Evolutionary conservation across 139 green algal species (phyloP).

Genomic region (Nannochloris sp.): DNA sequence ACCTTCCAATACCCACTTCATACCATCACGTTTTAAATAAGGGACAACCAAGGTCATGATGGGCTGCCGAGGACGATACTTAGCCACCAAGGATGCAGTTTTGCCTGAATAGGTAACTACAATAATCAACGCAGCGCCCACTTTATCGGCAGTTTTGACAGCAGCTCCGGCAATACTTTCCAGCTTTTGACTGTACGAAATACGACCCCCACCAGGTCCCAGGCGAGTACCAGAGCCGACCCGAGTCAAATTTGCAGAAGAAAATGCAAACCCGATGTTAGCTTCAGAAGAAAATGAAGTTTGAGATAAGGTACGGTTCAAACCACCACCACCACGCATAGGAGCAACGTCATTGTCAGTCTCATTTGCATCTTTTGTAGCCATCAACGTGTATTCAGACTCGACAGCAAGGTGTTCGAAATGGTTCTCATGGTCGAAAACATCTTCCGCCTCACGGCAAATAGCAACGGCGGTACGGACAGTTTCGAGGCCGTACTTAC

Average conservation of each 20-base stretch:
- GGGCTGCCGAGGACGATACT: constrained; percentile 77
- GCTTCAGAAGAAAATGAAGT: constrained; percentile 6
- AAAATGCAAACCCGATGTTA: constrained; percentile 2
- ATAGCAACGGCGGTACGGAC: constrained; percentile 65
- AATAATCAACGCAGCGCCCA: constrained; percentile 64
- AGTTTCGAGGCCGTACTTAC: constrained; percentile 62
- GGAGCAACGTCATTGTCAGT: constrained; percentile 6
- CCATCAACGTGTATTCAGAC: neutral
- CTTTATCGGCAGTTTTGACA: constrained; percentile 80
- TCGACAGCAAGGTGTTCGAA: constrained; percentile 55
- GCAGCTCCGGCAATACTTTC: constrained; percentile 76
- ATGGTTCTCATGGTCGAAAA: constrained; percentile 57
- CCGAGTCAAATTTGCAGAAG: neutral
- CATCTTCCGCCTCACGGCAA: constrained; percentile 48
- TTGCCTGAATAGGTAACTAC: constrained; percentile 70
- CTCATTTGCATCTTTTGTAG: constrained; percentile 1
- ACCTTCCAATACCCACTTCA: constrained; percentile 76
- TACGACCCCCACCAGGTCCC: neutral
- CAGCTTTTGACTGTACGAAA: constrained; percentile 46
- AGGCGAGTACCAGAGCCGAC: neutral
- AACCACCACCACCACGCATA: neutral
- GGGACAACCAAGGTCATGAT: constrained; percentile 86
- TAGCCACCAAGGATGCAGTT: constrained; percentile 77
- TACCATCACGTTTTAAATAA: constrained; percentile 61
- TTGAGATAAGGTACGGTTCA: constrained; percentile 5